Conservation (phyloP, 2,329 filamentous ascomycete species). For the Penicillium paneum region DNA sequence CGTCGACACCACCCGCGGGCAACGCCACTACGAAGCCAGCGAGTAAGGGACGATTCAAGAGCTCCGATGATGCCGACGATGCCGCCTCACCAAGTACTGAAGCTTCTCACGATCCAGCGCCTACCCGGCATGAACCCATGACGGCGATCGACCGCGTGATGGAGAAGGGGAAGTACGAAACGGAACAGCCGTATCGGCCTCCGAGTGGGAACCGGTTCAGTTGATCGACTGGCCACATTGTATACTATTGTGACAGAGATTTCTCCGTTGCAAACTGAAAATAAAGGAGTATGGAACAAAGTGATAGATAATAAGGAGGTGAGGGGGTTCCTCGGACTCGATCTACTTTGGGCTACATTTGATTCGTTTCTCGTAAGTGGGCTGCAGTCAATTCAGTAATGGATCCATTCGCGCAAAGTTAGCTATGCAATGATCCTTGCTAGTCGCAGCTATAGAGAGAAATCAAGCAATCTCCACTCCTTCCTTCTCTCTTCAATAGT, state of each 20-base stretch:
- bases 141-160: constrained; percentile 63
- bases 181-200: constrained; percentile 68
- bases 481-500: not conserved
- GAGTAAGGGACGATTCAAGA: constrained; percentile 29
- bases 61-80: constrained; percentile 36
- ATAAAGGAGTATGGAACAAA: not conserved
- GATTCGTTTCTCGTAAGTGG: not conserved
- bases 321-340: not conserved
- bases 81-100: constrained; percentile 69
- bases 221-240: constrained; percentile 37
- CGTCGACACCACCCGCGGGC: constrained; percentile 17
- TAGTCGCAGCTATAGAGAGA: not conserved
- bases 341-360: not conserved
- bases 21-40: constrained; percentile 37
- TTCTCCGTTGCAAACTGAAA: not conserved
- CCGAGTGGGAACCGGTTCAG: constrained; percentile 82
- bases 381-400: not conserved
- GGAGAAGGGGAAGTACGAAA: constrained; percentile 91
- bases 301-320: not conserved
- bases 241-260: constrained; percentile 4
- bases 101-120: constrained; percentile 74
- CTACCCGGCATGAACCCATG: constrained; percentile 74
- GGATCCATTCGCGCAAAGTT: not conserved
- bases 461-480: not conserved
- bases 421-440: not conserved